Evolutionary conservation across 257 asterid species (phyloP).

Genomic region (Gynochthodes officinalis): DNA sequence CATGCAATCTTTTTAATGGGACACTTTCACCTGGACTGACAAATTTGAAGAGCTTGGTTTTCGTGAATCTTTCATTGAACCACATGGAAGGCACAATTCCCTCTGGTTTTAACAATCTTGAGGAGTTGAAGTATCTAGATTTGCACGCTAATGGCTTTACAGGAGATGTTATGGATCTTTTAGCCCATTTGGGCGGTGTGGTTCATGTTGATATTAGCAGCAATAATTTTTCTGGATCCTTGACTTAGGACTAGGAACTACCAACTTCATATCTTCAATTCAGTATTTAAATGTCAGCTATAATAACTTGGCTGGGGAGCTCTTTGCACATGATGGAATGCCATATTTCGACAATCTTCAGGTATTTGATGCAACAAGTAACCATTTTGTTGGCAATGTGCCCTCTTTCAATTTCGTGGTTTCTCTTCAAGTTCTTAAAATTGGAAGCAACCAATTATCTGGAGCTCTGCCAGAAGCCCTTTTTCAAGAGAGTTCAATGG

Average conservation of each 20-base stretch:
- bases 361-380: slow-evolving; percentile 73
- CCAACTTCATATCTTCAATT: slow-evolving; percentile 58
- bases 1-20: slow-evolving; percentile 54
- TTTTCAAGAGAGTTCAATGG: slow-evolving; percentile 75
- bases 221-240: slow-evolving; percentile 59
- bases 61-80: slow-evolving; percentile 47
- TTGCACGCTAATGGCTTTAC: slow-evolving; percentile 56
- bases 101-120: slow-evolving; percentile 41
- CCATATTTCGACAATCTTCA: slow-evolving; percentile 73
- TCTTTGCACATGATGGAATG: slow-evolving; percentile 83
- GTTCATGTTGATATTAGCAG: slow-evolving; percentile 62
- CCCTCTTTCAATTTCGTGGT: slow-evolving; percentile 75
- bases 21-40: slow-evolving; percentile 44
- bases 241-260: slow-evolving; percentile 52
- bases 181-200: slow-evolving; percentile 49
- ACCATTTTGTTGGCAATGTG: slow-evolving; percentile 53
- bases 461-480: slow-evolving; percentile 80
- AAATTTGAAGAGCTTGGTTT: slow-evolving; percentile 35
- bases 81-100: slow-evolving; percentile 49
- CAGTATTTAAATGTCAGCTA: slow-evolving; percentile 55
- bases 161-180: slow-evolving; percentile 56
- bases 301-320: slow-evolving; percentile 62
- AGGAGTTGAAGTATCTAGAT: slow-evolving; percentile 58
- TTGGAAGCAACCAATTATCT: slow-evolving; percentile 54
- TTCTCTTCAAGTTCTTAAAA: slow-evolving; percentile 66